Conservation (phyloP, 2,329 filamentous ascomycete species). For the Trichoderma sp. region DNA sequence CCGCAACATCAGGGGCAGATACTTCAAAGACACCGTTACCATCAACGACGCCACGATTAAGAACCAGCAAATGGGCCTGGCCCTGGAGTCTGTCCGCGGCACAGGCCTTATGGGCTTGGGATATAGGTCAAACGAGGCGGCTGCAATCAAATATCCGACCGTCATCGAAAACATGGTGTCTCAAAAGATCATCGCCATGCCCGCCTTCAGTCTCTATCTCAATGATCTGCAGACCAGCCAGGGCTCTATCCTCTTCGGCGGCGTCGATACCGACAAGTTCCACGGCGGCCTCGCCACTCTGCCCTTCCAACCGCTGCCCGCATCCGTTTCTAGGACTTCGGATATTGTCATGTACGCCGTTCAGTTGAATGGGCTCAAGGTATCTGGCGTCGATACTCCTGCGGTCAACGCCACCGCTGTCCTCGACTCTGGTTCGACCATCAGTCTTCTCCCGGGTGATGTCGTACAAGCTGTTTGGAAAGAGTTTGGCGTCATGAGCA, state of each 20-base stretch:
- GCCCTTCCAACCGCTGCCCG: conserved; percentile 49
- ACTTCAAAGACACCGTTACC: conserved; percentile 57
- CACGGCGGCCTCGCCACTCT: conserved; percentile 50
- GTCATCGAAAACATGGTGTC: conserved; percentile 65
- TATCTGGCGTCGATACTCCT: conserved; percentile 38
- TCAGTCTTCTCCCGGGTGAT: conserved; percentile 66
- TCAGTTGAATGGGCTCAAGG: conserved; percentile 43
- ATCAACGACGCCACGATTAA: conserved; percentile 52
- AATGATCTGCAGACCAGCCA: conserved; percentile 65
- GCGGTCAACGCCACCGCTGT: conserved; percentile 57
- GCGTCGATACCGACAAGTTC: conserved; percentile 75
- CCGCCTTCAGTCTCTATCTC: conserved; percentile 70
- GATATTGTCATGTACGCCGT: conserved; percentile 45
- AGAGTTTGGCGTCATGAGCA: conserved; percentile 54
- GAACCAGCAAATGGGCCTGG: conserved; percentile 59
- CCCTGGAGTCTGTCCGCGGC: conserved; percentile 48
- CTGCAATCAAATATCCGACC: conserved; percentile 52
- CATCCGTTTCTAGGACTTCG: conserved; percentile 40
- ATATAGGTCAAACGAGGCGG: conserved; percentile 50
- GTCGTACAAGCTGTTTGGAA: conserved; percentile 54
- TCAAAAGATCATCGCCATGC: conserved; percentile 61
- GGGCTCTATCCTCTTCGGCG: conserved; percentile 76
- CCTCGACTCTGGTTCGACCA: conserved; percentile 72
- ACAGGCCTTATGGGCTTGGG: conserved; percentile 63
- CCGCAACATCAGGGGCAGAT: conserved; percentile 56